These are phyloP conservation scores for Solanum piurae DNA, from an alignment of 257 asterid species.

Conservation along the genomic window DNA sequence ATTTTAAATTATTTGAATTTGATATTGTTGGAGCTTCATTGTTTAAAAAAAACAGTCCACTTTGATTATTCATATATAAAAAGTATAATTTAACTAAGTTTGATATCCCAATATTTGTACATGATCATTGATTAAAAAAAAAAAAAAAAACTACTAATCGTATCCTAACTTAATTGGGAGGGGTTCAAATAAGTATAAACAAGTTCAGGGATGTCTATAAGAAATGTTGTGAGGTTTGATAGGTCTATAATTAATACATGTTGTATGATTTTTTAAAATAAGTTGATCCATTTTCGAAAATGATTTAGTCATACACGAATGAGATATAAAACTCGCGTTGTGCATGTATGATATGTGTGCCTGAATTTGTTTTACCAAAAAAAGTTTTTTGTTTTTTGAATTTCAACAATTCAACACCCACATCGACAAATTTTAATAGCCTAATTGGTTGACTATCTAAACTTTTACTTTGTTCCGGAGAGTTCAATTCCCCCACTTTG, in stretches of 20 bases:
- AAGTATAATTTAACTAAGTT: neutral
- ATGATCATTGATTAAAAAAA: neutral
- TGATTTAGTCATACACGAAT: too few species aligned
- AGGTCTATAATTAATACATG: too few species aligned
- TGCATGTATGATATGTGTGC: neutral
- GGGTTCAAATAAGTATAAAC: neutral
- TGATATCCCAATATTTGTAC: neutral
- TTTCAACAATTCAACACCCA: neutral
- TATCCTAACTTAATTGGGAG: neutral
- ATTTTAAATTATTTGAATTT: too few species aligned
- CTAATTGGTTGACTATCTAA: too few species aligned
- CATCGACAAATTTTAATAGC: accelerated
- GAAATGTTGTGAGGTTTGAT: neutral
- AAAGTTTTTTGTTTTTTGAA: too few species aligned
- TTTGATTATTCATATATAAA: neutral
- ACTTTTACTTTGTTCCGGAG: accelerated
- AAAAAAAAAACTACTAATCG: neutral
- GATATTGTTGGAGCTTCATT: neutral
- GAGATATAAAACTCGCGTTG: neutral
- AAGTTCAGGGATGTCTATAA: neutral
- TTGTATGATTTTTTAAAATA: too few species aligned
- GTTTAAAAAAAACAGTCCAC: neutral
- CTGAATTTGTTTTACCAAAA: neutral
- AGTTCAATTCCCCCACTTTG: too few species aligned
- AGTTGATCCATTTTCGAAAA: too few species aligned